phyloP scores from a whole-genome alignment of 2,329 filamentous ascomycete genomes.

The Talaromyces sp. region DNA sequence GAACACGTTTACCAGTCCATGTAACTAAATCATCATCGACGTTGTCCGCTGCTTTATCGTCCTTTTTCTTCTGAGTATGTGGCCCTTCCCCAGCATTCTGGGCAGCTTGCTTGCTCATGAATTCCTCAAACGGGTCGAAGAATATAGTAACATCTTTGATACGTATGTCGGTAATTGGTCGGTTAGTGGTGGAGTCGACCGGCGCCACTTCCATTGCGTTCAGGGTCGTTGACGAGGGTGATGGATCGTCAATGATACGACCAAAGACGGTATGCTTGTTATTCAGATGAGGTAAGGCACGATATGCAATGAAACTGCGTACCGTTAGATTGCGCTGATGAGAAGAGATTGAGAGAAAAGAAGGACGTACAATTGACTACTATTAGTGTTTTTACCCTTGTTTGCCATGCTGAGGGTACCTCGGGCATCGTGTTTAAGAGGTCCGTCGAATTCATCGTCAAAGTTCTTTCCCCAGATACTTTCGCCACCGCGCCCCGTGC shows the following conservation, averaged over 20 bases:
- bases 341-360: background rate
- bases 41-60: conserved; percentile 25
- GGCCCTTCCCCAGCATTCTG: conserved; percentile 26
- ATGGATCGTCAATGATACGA: conserved; percentile 67
- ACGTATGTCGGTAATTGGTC: conserved; percentile 72
- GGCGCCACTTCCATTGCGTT: conserved; percentile 72
- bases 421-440: conserved; percentile 74
- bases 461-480: conserved; percentile 96
- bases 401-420: conserved; percentile 94
- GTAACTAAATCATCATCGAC: conserved; percentile 76
- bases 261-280: conserved; percentile 97
- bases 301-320: conserved; percentile 77
- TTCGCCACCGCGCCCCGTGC: conserved; percentile 83
- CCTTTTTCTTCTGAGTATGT: conserved; percentile 21
- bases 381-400: conserved; percentile 97
- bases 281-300: conserved; percentile 78
- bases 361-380: conserved; percentile 66
- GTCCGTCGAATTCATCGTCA: conserved; percentile 87
- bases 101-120: conserved; percentile 65
- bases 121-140: conserved; percentile 93
- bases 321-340: background rate
- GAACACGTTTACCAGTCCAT: conserved; percentile 91
- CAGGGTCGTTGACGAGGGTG: conserved; percentile 51
- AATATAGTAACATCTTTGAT: conserved; percentile 84
- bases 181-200: conserved; percentile 67